Percentiles rank a stretch among this genome's conserved stretches.
Conservation (phyloP, 768 basidiomycete genomes). For the Leccinum barrowsii region DNA sequence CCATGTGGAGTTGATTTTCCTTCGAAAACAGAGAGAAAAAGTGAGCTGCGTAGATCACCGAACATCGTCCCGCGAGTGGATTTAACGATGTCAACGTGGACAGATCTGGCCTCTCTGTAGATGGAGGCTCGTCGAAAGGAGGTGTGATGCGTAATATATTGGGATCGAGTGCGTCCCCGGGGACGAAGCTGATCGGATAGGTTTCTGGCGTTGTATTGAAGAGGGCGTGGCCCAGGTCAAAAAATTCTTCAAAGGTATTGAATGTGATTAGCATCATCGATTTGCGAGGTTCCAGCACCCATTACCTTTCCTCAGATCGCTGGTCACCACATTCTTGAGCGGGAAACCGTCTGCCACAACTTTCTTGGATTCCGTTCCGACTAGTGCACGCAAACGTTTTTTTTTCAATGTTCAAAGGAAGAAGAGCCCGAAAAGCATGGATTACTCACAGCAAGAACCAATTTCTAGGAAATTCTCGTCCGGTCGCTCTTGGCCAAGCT, state of each 20-base stretch:
- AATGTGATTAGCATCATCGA: background rate
- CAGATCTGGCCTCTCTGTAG: background rate
- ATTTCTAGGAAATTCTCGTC: background rate
- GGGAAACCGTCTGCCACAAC: background rate
- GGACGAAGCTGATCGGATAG: background rate
- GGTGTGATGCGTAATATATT: background rate
- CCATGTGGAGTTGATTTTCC: background rate
- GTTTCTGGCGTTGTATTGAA: background rate
- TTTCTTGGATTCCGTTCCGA: background rate
- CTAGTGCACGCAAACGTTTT: background rate
- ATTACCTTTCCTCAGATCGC: background rate
- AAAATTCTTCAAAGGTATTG: background rate
- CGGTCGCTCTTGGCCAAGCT: background rate
- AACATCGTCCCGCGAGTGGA: background rate
- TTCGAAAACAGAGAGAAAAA: background rate
- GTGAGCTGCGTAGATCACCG: background rate
- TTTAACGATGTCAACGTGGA: background rate
- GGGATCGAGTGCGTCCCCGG: background rate
- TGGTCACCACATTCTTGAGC: background rate
- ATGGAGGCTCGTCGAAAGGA: background rate
- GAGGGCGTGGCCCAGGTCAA: background rate
- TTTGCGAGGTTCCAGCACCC: background rate
- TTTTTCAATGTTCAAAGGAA: background rate
- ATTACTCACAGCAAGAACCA: background rate
- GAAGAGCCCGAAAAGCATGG: background rate